These are phyloP conservation scores for Globisporangium alternatum DNA, from an alignment of 352 stramenopile species.

Conservation along the genomic window DNA sequence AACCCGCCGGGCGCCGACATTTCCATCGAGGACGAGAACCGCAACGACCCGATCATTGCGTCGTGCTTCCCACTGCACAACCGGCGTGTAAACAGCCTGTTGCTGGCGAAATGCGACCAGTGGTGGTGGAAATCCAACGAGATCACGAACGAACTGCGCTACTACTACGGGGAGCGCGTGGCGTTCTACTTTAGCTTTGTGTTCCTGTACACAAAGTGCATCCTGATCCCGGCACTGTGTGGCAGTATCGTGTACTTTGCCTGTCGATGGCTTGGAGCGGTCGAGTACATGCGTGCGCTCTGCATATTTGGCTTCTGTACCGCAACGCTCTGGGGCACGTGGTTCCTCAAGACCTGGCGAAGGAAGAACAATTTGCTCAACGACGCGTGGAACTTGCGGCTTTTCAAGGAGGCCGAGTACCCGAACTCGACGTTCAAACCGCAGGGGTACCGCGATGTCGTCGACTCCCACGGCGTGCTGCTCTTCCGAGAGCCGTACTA, in stretches of 20 bases:
- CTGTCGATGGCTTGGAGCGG: conserved; percentile 60
- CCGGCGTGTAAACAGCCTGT: conserved; percentile 62
- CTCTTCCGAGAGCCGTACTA: conserved; percentile 85
- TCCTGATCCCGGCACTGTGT: conserved; percentile 55
- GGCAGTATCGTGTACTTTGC: conserved; percentile 68
- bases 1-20: conserved; percentile 79
- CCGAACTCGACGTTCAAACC: conserved; percentile 77
- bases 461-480: conserved; percentile 65
- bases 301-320: conserved; percentile 81
- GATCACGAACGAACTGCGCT: conserved; percentile 83
- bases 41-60: conserved; percentile 68
- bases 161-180: conserved; percentile 81
- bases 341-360: conserved; percentile 74
- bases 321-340: conserved; percentile 73
- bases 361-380: conserved; percentile 81
- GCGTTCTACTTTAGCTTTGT: conserved; percentile 87
- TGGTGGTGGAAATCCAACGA: conserved; percentile 80
- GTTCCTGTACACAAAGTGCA: conserved; percentile 82
- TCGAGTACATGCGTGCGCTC: conserved; percentile 77
- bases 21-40: conserved; percentile 74
- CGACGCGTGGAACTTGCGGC: conserved; percentile 75
- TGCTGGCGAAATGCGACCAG: conserved; percentile 63
- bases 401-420: conserved; percentile 88
- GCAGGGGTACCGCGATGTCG: conserved; percentile 69
- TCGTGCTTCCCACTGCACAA: conserved; percentile 87